Conservation (phyloP, 306 rosid genomes). For the Crotalaria pallida region DNA sequence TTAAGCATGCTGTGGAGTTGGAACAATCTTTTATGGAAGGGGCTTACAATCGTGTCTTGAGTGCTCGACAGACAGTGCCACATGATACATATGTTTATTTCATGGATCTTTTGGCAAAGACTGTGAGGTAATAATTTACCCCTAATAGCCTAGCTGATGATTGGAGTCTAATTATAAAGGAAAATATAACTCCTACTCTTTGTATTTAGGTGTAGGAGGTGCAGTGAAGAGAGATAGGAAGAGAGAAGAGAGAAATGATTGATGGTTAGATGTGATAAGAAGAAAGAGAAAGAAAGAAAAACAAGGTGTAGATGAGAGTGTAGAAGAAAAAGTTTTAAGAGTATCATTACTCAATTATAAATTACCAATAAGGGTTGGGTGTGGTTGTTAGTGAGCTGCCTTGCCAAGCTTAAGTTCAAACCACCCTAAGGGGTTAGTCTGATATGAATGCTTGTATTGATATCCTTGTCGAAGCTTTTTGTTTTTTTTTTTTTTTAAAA, state of each 20-base stretch:
- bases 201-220: too few relatives aligned
- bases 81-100: conserved; percentile 84
- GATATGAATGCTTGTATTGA: background rate
- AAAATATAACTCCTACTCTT: too few relatives aligned
- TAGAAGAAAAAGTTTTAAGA: too few relatives aligned
- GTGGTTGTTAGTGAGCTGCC: background rate
- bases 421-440: background rate
- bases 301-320: too few relatives aligned
- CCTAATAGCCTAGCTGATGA: background rate
- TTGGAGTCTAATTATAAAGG: background rate
- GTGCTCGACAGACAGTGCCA: conserved; percentile 90
- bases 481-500: too few relatives aligned
- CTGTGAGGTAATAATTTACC: conserved; percentile 58
- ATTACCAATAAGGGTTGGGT: background rate
- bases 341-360: too few relatives aligned
- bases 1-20: conserved; percentile 93
- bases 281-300: too few relatives aligned
- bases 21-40: conserved; percentile 99
- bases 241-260: too few relatives aligned
- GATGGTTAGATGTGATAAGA: too few relatives aligned
- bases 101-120: conserved; percentile 97
- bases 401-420: background rate
- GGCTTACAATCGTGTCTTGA: conserved; percentile 92
- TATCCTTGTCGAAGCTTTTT: too few relatives aligned
- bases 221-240: too few relatives aligned